A percentile compares a stretch with the other conserved stretches of the same genome.
These are phyloP conservation scores for Arabidopsis arenosa DNA, from an alignment of 345 rosid species.

Conservation along the genomic window DNA sequence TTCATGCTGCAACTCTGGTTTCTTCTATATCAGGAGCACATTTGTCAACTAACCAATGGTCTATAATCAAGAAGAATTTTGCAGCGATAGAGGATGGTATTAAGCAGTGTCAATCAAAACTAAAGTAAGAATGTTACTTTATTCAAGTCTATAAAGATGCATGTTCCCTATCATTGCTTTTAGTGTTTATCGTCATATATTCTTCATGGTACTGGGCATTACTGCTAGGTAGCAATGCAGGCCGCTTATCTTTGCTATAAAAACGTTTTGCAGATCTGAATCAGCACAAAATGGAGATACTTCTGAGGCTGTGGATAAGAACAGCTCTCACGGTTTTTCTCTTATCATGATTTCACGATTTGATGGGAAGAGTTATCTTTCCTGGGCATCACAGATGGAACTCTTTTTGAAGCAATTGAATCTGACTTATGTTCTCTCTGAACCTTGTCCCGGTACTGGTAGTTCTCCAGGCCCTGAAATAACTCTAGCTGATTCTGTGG, in stretches of 20 bases:
- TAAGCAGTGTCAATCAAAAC: constrained; percentile 53
- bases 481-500: constrained; percentile 48
- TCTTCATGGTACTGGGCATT: not conserved
- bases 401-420: constrained; percentile 67
- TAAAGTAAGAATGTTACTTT: constrained; percentile 53
- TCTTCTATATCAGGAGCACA: constrained; percentile 57
- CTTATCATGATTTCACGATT: constrained; percentile 61
- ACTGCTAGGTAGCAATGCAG: not conserved
- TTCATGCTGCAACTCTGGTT: constrained; percentile 5
- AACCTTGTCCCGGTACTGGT: constrained; percentile 51
- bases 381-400: constrained; percentile 73
- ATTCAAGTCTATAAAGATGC: not conserved
- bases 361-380: constrained; percentile 70
- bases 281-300: constrained; percentile 44
- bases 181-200: not conserved
- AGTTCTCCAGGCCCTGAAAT: constrained; percentile 39
- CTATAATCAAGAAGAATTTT: constrained; percentile 53
- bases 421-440: constrained; percentile 64
- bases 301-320: constrained; percentile 43
- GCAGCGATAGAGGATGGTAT: constrained; percentile 68
- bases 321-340: constrained; percentile 44
- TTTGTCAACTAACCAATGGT: constrained; percentile 65
- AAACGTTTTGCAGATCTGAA: constrained; percentile 41
- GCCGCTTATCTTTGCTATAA: not conserved
- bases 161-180: constrained; percentile 7